phyloP scores from a whole-genome alignment of 169 alveolate species.

The Eimeria sp. region DNA sequence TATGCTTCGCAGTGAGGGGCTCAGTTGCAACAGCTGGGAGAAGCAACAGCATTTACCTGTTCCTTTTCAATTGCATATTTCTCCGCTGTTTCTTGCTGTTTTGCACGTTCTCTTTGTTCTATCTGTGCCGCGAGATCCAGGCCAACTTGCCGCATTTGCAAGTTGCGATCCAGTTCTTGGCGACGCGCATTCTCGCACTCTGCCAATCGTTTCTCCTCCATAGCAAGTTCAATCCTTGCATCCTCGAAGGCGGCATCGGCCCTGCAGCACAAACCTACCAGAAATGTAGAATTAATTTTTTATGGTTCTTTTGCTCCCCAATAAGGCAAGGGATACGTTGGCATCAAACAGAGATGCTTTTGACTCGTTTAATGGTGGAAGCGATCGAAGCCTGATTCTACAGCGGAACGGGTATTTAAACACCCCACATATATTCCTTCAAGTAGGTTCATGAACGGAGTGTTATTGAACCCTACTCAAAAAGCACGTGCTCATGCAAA shows the following conservation, averaged over 20 bases:
- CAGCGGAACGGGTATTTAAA: background rate
- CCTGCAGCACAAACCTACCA: slow-evolving; percentile 12
- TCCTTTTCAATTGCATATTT: slow-evolving; percentile 50
- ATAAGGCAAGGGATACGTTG: too few species aligned
- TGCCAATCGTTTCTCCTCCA: slow-evolving; percentile 70
- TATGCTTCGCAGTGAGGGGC: background rate
- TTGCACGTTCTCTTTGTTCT: slow-evolving; percentile 8
- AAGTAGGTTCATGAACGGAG: background rate
- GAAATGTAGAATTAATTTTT: background rate
- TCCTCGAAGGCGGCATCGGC: slow-evolving; percentile 63
- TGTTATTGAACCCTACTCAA: background rate
- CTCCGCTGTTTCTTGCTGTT: slow-evolving; percentile 48
- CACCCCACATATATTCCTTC: background rate
- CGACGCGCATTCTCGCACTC: slow-evolving; percentile 65
- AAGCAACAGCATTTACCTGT: slow-evolving; percentile 8
- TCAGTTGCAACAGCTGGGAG: background rate
- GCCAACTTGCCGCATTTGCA: slow-evolving; percentile 56
- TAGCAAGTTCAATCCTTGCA: slow-evolving; percentile 54
- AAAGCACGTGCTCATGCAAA: background rate
- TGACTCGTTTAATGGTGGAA: background rate
- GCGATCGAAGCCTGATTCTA: background rate
- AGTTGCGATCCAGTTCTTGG: slow-evolving; percentile 47
- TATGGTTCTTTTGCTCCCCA: too few species aligned
- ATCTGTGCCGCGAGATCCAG: slow-evolving; percentile 64
- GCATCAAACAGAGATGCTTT: background rate